These are phyloP conservation scores for Pistacia integerrima DNA, from an alignment of 345 rosid genomes.

Conservation along the genomic window DNA sequence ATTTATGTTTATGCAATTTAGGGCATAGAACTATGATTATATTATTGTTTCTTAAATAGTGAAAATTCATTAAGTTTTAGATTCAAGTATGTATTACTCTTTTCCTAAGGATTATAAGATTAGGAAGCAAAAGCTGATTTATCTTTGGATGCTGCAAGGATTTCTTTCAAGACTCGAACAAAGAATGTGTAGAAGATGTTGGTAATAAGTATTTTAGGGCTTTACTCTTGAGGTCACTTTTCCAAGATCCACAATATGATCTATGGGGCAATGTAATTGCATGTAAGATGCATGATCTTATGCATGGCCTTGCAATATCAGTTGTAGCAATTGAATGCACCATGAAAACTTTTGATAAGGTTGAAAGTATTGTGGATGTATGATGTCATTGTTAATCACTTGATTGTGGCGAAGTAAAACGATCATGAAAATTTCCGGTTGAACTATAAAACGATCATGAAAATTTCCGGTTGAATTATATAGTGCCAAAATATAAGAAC, in stretches of 20 bases:
- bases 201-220: too few relatives aligned
- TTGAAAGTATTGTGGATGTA: not conserved
- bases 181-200: too few relatives aligned
- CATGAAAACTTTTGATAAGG: not conserved
- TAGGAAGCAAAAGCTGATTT: not conserved
- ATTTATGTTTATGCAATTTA: too few relatives aligned
- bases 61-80: too few relatives aligned
- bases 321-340: conserved; percentile 3
- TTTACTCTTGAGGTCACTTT: not conserved
- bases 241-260: conserved; percentile 14
- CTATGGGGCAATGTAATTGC: not conserved
- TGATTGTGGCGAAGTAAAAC: not conserved
- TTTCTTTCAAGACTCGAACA: not conserved
- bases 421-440: not conserved
- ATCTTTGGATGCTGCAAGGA: too few relatives aligned
- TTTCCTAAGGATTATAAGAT: conserved; percentile 30
- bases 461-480: not conserved
- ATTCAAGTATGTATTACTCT: too few relatives aligned
- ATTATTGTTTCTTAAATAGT: too few relatives aligned
- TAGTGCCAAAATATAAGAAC: not conserved
- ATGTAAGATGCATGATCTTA: too few relatives aligned
- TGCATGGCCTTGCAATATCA: not conserved
- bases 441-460: not conserved
- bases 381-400: conserved; percentile 9
- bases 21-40: too few relatives aligned